These are phyloP conservation scores for Scheffersomyces quercinus DNA, from an alignment of 1,139 yeast genomes.

Conservation along the genomic window DNA sequence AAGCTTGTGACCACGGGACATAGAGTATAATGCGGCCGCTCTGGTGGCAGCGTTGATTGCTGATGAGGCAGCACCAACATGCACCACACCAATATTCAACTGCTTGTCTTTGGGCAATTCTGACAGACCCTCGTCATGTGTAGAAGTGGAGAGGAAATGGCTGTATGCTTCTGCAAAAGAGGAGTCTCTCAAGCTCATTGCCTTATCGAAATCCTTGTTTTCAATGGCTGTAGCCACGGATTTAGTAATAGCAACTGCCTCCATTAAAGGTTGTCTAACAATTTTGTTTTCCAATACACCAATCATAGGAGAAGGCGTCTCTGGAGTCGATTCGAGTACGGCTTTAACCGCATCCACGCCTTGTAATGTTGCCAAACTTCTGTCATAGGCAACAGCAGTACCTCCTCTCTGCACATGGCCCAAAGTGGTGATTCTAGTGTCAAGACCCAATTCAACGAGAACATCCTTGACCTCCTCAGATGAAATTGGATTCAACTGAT, in stretches of 20 bases:
- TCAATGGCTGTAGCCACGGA: slow-evolving; percentile 69
- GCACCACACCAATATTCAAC: slow-evolving; percentile 72
- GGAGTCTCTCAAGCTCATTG: slow-evolving; percentile 67
- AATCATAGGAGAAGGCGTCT: slow-evolving; percentile 75
- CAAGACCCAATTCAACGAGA: slow-evolving; percentile 69
- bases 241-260: slow-evolving; percentile 70
- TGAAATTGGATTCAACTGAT: slow-evolving; percentile 63
- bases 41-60: slow-evolving; percentile 79
- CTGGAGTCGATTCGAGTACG: slow-evolving; percentile 66
- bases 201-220: slow-evolving; percentile 59
- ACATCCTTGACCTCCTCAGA: slow-evolving; percentile 69
- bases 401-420: slow-evolving; percentile 91
- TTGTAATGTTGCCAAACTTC: slow-evolving; percentile 74
- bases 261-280: slow-evolving; percentile 67
- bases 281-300: slow-evolving; percentile 73
- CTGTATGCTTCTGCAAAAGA: slow-evolving; percentile 72
- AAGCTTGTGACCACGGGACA: slow-evolving; percentile 74
- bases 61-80: slow-evolving; percentile 83
- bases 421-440: slow-evolving; percentile 74
- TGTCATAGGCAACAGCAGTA: slow-evolving; percentile 77
- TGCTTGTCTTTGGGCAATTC: slow-evolving; percentile 55
- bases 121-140: slow-evolving; percentile 64
- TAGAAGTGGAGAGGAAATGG: slow-evolving; percentile 68
- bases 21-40: slow-evolving; percentile 72
- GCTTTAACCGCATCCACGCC: slow-evolving; percentile 86